phyloP scores from a whole-genome alignment of 305 asterid species.

The Fraxinus nigra region DNA sequence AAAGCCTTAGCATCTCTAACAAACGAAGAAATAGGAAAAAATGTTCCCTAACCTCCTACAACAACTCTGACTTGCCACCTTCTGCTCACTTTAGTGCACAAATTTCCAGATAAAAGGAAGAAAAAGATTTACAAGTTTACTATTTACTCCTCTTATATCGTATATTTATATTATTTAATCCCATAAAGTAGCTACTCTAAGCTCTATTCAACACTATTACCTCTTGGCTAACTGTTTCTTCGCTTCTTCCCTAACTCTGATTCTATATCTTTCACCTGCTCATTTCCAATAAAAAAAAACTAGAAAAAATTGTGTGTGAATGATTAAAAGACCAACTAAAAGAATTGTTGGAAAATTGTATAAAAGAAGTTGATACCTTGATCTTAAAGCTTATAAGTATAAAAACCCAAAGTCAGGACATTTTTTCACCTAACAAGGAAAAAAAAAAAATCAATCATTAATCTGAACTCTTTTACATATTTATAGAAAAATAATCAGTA shows the following conservation, averaged over 20 bases:
- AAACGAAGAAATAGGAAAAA: background rate
- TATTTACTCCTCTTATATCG: background rate
- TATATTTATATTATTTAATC: slow-evolving; percentile 8
- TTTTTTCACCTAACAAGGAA: background rate
- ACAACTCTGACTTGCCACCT: slow-evolving; percentile 17
- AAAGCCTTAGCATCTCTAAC: slow-evolving; percentile 14
- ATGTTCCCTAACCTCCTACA: slow-evolving; percentile 20
- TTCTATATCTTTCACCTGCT: background rate
- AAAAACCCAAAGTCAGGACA: background rate
- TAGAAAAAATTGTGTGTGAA: background rate
- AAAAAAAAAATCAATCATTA: background rate
- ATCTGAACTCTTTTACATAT: background rate
- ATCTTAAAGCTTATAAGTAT: background rate
- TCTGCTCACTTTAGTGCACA: slow-evolving; percentile 16
- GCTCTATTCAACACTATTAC: background rate
- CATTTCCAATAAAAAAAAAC: background rate
- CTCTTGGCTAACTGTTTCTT: background rate
- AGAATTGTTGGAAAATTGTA: background rate
- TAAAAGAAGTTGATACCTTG: background rate
- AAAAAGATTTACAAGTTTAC: background rate
- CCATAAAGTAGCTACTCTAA: background rate
- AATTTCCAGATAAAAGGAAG: slow-evolving; percentile 22
- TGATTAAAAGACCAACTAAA: background rate
- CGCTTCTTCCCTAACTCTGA: background rate
- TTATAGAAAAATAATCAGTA: background rate